These are phyloP conservation scores for Stagonosporopsis chrysanthemi DNA, from an alignment of 2,329 filamentous ascomycete species.

Conservation along the genomic window DNA sequence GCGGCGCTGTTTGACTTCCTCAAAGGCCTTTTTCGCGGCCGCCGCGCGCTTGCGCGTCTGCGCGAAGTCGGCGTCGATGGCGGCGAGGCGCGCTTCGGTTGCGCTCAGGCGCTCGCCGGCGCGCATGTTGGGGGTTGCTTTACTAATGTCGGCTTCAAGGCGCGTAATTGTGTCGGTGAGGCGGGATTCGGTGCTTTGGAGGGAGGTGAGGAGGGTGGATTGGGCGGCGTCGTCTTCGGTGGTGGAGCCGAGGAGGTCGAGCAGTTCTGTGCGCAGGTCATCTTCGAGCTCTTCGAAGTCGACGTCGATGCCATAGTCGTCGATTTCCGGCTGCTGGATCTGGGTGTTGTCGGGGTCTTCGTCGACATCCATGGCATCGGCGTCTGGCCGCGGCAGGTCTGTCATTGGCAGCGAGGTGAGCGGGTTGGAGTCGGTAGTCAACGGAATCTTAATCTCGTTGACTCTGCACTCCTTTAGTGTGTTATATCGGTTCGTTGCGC, in stretches of 20 bases:
- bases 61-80: conserved; percentile 89
- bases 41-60: conserved; percentile 78
- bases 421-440: conserved; percentile 71
- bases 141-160: conserved; percentile 82
- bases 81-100: conserved; percentile 81
- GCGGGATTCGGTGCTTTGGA: conserved; percentile 67
- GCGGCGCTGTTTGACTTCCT: conserved; percentile 79
- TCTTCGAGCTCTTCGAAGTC: conserved; percentile 84
- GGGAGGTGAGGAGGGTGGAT: conserved; percentile 25
- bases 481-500: conserved; percentile 82
- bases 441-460: conserved; percentile 87
- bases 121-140: conserved; percentile 95
- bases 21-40: conserved; percentile 81
- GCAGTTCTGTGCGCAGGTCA: conserved; percentile 64
- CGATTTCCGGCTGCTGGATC: conserved; percentile 65
- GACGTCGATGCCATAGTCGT: conserved; percentile 91
- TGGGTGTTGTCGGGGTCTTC: conserved; percentile 63
- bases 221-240: conserved; percentile 61
- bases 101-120: conserved; percentile 89
- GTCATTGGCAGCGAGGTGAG: conserved; percentile 88
- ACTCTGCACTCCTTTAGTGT: conserved; percentile 89
- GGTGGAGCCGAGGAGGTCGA: conserved; percentile 62
- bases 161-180: conserved; percentile 79
- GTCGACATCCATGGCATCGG: conserved; percentile 93
- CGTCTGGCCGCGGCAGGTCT: conserved; percentile 74